Evolutionary conservation across 2,329 filamentous ascomycete genomes (phyloP), one percentile per base, ranked within the genome.

Genomic region (Verticillium isaacii): DNA sequence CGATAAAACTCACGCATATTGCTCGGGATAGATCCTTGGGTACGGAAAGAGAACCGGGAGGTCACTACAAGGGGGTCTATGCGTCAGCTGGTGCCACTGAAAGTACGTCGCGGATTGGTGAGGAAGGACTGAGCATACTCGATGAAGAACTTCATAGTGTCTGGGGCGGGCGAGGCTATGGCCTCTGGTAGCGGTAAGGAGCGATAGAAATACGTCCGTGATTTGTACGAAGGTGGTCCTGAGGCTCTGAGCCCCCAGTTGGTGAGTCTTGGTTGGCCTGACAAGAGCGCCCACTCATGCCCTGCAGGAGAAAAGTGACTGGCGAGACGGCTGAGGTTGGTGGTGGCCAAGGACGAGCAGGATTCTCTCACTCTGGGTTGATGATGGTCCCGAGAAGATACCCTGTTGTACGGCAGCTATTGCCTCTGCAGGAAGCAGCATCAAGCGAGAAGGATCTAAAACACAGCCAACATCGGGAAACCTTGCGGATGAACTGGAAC

Each of bases 1-100:
- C 65, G 25, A 17, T 15, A 8, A 56, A 32, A 75, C 78, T 74
- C 64, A 81, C 78, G 80, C 81, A 82, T 84, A 84, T 82, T 84
- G 82, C 68, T 84, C 82, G 74, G 82, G 82, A 67, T 86, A 86
- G 69, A 86, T 86, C 69, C 80, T 78, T 37, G 83, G 83, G 61
- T 86, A 86, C 23, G 83, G 83, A 66, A 86, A 86, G 67, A 86
- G 77, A 59, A 86, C 77, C 56, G 82, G 82, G 25, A 86, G 73
- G 62, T 85, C 82, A 69, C 83, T 86, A 12, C 7, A 52, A 60
- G 54, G 17, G 15, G 12, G 36, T 25, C 14, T 45, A 41, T 25
- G 19, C n/a, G 29, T 65, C 14, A 60, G 60, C 32, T 32, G 25
- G 12, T 32, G 14, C 9, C 19, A 25, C 9, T 8, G 39, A 11